These are phyloP conservation scores for Metschnikowia proteae DNA, from an alignment of 805 yeast genomes.

Conservation along the genomic window DNA sequence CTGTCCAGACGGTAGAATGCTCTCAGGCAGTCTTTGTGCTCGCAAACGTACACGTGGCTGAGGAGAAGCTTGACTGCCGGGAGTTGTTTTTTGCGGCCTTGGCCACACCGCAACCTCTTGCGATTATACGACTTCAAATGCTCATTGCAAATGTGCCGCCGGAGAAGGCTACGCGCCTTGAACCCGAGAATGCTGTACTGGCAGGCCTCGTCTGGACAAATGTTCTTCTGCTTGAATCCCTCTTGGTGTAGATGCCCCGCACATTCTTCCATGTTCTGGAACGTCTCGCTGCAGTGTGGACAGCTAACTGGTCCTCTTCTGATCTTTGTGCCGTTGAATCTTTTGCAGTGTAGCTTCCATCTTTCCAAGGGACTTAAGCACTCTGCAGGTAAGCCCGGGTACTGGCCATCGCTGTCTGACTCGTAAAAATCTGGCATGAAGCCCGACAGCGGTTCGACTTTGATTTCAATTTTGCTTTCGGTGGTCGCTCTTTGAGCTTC, in stretches of 20 bases:
- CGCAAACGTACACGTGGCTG: constrained; percentile 17
- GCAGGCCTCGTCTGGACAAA: constrained; percentile 17
- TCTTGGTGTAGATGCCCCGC: constrained; percentile 12
- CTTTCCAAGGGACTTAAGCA: constrained; percentile 1
- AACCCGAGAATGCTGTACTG: constrained; percentile 14
- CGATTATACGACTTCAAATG: constrained; percentile 17
- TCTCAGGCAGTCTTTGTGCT: constrained; percentile 11
- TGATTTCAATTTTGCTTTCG: not conserved
- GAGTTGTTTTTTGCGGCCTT: constrained; percentile 2
- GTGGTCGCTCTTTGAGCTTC: not conserved
- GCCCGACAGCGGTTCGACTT: not conserved
- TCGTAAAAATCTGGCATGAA: not conserved
- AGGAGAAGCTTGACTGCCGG: constrained; percentile 8
- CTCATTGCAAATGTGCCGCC: constrained; percentile 18
- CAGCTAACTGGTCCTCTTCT: constrained; percentile 5
- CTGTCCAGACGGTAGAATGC: constrained; percentile 21
- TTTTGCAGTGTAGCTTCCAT: constrained; percentile 1
- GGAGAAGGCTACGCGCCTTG: constrained; percentile 12
- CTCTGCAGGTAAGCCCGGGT: not conserved
- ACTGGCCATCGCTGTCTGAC: not conserved
- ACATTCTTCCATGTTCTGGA: constrained; percentile 10
- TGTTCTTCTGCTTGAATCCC: constrained; percentile 13
- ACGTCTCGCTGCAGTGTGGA: constrained; percentile 13
- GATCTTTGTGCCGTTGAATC: not conserved
- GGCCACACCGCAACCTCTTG: constrained; percentile 8